Evolutionary conservation across 352 stramenopile genomes (phyloP), one percentile per base, ranked within the genome.

Genomic region (Phytophthora sp.): DNA sequence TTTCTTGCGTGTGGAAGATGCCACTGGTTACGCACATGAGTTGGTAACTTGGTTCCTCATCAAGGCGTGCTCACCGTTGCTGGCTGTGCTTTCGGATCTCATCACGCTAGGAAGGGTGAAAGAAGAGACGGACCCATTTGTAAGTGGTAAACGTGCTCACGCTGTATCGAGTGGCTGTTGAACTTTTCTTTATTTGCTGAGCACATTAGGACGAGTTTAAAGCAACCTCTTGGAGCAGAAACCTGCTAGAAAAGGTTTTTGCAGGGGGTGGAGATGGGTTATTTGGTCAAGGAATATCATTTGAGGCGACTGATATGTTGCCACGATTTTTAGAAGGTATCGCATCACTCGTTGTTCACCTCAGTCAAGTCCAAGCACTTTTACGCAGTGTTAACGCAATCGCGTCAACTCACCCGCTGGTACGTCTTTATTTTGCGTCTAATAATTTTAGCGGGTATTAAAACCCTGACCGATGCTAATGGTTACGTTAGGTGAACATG

Each of bases 1-100:
- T 11, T 60, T 53, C 11, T 52, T 74, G 43, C 62, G 74, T 17
- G 62, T 64, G 17, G 65, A 78, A 39, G 84, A 92, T 41, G 52
- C 65, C 1, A 41, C 42, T 5, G 72, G 79, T 9, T 26, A 54
- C 20, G 60, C 70, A 21, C 49, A 72, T 27, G 28, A 64, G 17
- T 30, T 92, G 15, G 48, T 77, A 8, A 71, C 38, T 18, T 91
- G 84, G 84, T 69, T 92, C 26, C 65, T 92, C 24, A 63, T 85
- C 1, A 84, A 82, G 43, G 61, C 76, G 17, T 74, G 68, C n/a
- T 65, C 58, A 13, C 79, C 84, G 26, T 79, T 88, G n/a, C 39
- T 92, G n/a, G 54, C 54, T 30, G 61, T 73, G 0, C 50, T 92
- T 27, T 82, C 84, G 4, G 66, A 74, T n/a, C 79, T 89, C 28